Conservation (phyloP, 176 grass and related monocot genomes). For the Canna indica region DNA sequence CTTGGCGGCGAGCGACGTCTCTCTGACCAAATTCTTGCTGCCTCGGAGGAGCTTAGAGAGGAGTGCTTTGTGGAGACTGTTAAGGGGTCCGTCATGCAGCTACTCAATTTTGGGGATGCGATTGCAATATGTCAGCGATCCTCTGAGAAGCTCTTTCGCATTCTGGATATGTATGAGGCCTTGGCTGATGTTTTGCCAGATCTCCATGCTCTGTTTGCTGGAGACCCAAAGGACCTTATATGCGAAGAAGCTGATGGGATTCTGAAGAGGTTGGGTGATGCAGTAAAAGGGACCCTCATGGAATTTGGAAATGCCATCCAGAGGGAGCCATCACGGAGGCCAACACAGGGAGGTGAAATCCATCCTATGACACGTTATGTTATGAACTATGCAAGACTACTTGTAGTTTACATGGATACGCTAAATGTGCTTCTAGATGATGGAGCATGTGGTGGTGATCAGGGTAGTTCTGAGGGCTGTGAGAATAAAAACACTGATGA, state of each 20-base stretch:
- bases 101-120: slow-evolving; percentile 80
- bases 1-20: slow-evolving; percentile 58
- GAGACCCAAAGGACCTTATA: slow-evolving; percentile 48
- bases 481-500: slow-evolving; percentile 33
- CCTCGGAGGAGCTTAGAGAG: slow-evolving; percentile 51
- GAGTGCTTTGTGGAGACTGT: slow-evolving; percentile 80
- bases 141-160: slow-evolving; percentile 73
- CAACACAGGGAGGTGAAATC: slow-evolving; percentile 75
- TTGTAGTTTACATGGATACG: slow-evolving; percentile 72
- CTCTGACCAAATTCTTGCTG: slow-evolving; percentile 54
- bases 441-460: slow-evolving; percentile 20
- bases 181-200: slow-evolving; percentile 76
- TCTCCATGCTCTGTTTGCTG: slow-evolving; percentile 52
- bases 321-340: slow-evolving; percentile 57
- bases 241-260: slow-evolving; percentile 53
- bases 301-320: slow-evolving; percentile 86
- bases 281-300: slow-evolving; percentile 59
- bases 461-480: slow-evolving; percentile 16
- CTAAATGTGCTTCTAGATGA: slow-evolving; percentile 54
- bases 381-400: slow-evolving; percentile 79
- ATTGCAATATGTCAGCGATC: slow-evolving; percentile 68
- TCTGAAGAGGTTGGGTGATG: slow-evolving; percentile 71
- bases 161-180: slow-evolving; percentile 91
- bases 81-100: slow-evolving; percentile 76
- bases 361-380: slow-evolving; percentile 94